A percentile compares a stretch with the other conserved stretches of the same genome.
These are phyloP conservation scores for Morella rubra DNA, from an alignment of 306 rosid genomes.

Conservation along the genomic window DNA sequence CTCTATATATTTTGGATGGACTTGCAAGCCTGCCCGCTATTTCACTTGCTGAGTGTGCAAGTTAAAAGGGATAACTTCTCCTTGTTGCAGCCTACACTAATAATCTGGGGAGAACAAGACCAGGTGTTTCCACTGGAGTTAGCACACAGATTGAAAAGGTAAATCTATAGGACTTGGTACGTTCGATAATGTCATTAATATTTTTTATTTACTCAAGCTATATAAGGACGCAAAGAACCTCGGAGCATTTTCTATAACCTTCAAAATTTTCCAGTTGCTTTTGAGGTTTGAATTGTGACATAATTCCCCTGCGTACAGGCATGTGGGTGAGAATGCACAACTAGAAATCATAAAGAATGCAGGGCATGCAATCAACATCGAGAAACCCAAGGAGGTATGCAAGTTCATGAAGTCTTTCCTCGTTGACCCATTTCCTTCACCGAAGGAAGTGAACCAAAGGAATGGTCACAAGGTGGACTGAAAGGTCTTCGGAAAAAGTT, in stretches of 20 bases:
- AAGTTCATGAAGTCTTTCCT: slow-evolving; percentile 64
- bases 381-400: slow-evolving; percentile 70
- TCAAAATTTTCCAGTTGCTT: neutral
- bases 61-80: slow-evolving; percentile 16
- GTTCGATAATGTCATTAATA: neutral
- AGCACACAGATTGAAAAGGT: slow-evolving; percentile 79
- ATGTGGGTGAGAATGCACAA: slow-evolving; percentile 64
- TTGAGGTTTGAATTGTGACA: neutral
- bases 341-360: slow-evolving; percentile 69
- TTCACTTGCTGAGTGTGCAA: neutral
- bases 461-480: slow-evolving; percentile 60
- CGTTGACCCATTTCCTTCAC: slow-evolving; percentile 35
- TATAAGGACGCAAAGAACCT: neutral
- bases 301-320: slow-evolving; percentile 40
- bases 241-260: no score
- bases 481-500: slow-evolving; percentile 7
- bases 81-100: slow-evolving; percentile 63
- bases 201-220: neutral
- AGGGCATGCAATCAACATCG: slow-evolving; percentile 80
- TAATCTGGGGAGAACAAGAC: slow-evolving; percentile 93
- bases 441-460: slow-evolving; percentile 29
- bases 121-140: slow-evolving; percentile 77
- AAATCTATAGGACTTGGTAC: slow-evolving; percentile 9
- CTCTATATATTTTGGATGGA: neutral
- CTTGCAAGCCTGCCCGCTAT: neutral